phyloP scores from a whole-genome alignment of 73 alveolate genomes.

The Paramecium biaurelia region DNA sequence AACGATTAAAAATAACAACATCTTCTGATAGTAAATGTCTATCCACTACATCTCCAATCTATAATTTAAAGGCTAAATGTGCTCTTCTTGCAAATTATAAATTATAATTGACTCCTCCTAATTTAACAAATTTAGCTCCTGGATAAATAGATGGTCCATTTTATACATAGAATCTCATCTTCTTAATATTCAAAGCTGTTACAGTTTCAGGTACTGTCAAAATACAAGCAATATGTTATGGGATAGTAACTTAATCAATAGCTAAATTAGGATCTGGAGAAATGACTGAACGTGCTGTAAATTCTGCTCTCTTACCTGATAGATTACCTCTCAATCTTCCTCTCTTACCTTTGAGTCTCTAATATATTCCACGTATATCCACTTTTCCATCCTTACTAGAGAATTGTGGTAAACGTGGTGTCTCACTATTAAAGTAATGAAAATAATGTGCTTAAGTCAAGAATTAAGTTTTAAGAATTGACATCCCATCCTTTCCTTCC shows the following conservation, averaged over 20 bases:
- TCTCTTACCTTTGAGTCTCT: conserved; percentile 97
- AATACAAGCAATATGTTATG: conserved; percentile 95
- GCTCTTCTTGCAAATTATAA: conserved; percentile 76
- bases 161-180: conserved; percentile 78
- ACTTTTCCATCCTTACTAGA: conserved; percentile 68
- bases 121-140: conserved; percentile 90
- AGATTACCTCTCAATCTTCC: conserved; percentile 98
- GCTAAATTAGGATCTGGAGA: conserved; percentile 99
- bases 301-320: conserved; percentile 99
- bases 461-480: neutral
- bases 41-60: conserved; percentile 97
- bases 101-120: conserved; percentile 67
- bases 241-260: conserved; percentile 95
- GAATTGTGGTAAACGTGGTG: neutral
- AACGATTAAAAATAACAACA: conserved; percentile 96
- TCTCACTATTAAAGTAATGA: conserved; percentile 33
- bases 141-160: conserved; percentile 98
- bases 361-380: conserved; percentile 91
- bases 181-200: conserved; percentile 79
- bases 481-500: neutral
- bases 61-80: conserved; percentile 81
- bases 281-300: conserved; percentile 99
- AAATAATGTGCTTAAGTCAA: conserved; percentile 9
- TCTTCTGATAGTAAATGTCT: conserved; percentile 98
- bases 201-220: conserved; percentile 99